Conservation (phyloP, 805 yeast genomes). For the Teunomyces kruisii region DNA sequence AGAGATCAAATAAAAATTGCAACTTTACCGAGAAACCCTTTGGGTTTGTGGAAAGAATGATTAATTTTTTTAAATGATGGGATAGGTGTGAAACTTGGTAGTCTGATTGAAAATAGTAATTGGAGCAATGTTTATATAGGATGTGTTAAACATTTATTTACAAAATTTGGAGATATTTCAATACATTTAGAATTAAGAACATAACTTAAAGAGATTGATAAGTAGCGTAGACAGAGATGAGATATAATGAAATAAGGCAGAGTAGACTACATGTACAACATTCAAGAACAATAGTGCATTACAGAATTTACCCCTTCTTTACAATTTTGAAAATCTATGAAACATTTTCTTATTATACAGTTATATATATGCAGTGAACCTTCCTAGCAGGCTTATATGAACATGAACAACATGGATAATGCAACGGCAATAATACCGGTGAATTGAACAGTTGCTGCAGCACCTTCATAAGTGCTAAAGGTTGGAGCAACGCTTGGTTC, state of each 20-base stretch:
- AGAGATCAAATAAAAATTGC: background rate
- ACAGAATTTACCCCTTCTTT: background rate
- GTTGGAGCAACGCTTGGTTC: slow-evolving; percentile 11
- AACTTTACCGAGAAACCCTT: slow-evolving; percentile 2
- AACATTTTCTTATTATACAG: background rate
- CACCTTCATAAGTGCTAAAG: slow-evolving; percentile 28
- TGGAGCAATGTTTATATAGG: too few relatives aligned
- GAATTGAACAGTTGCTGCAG: slow-evolving; percentile 20
- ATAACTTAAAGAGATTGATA: too few relatives aligned
- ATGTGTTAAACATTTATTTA: too few relatives aligned
- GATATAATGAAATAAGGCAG: too few relatives aligned
- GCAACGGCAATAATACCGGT: slow-evolving; percentile 25
- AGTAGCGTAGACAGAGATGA: too few relatives aligned
- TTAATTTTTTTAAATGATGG: background rate
- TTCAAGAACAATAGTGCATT: background rate
- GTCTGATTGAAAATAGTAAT: too few relatives aligned
- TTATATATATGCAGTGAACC: background rate
- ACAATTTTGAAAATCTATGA: background rate
- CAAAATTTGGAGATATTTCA: too few relatives aligned
- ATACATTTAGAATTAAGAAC: too few relatives aligned
- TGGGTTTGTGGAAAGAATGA: slow-evolving; percentile 6
- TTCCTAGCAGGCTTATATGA: slow-evolving; percentile 5
- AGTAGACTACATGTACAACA: too few relatives aligned
- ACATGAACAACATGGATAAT: slow-evolving; percentile 10
- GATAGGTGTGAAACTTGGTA: background rate